These are phyloP conservation scores for Tubosaeta sp. DNA, from an alignment of 768 basidiomycete species.

Conservation along the genomic window DNA sequence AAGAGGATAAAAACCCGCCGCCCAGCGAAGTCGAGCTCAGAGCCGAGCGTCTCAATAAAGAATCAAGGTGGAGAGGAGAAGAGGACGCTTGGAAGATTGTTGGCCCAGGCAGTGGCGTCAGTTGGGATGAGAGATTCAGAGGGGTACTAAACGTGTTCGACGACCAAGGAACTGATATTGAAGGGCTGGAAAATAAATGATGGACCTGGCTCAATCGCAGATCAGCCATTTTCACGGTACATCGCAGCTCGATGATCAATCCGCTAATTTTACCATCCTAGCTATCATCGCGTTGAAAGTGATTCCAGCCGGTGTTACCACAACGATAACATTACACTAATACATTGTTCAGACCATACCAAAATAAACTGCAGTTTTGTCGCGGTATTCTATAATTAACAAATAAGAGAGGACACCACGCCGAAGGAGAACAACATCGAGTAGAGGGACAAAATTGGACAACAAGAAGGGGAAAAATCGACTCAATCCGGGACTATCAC, in stretches of 20 bases:
- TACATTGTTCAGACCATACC: neutral
- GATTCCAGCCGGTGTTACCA: neutral
- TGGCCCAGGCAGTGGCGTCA: slow-evolving; percentile 53
- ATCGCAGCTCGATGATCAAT: neutral
- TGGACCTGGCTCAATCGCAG: neutral
- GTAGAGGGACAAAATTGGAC: neutral
- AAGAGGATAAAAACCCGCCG: slow-evolving; percentile 73
- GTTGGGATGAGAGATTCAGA: slow-evolving; percentile 76
- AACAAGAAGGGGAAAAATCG: neutral
- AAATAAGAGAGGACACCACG: neutral
- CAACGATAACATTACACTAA: neutral
- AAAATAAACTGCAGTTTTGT: neutral
- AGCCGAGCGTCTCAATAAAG: slow-evolving; percentile 85
- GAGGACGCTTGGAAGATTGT: slow-evolving; percentile 77
- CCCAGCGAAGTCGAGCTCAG: slow-evolving; percentile 86
- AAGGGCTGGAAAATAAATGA: neutral
- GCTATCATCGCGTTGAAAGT: neutral
- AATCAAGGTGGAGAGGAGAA: slow-evolving; percentile 79
- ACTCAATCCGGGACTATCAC: slow-evolving; percentile 39
- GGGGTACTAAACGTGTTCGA: slow-evolving; percentile 59
- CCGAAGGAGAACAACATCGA: neutral
- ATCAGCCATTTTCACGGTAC: neutral
- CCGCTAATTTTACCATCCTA: neutral
- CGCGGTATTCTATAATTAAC: neutral
- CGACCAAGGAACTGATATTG: slow-evolving; percentile 29